Conservation (phyloP, 1,284 basidiomycete species). For the Ceratorhiza oryzae-sativae region DNA sequence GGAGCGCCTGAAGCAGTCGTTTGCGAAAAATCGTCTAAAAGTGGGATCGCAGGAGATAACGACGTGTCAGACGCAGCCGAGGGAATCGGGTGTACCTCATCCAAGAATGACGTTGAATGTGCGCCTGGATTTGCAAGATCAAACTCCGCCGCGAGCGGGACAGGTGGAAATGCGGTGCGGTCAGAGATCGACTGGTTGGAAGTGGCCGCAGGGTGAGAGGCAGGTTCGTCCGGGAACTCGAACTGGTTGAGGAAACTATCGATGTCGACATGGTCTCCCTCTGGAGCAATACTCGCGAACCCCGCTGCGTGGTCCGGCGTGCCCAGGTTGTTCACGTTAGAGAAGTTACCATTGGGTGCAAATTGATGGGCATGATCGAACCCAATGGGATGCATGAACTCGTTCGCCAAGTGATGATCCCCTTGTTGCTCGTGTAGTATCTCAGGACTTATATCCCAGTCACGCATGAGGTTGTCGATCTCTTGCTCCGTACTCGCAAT, state of each 20-base stretch:
- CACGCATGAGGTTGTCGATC: constrained; percentile 55
- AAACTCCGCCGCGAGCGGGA: constrained; percentile 34
- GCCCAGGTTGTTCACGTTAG: neutral
- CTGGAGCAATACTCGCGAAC: constrained; percentile 20
- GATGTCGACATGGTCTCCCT: constrained; percentile 38
- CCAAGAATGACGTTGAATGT: constrained; percentile 30
- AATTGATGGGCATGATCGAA: neutral
- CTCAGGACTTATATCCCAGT: constrained; percentile 50
- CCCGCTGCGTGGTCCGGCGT: neutral
- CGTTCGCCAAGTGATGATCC: neutral
- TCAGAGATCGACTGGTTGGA: neutral
- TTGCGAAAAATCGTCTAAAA: constrained; percentile 33
- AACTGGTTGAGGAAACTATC: constrained; percentile 40
- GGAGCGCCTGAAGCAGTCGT: neutral
- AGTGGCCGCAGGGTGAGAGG: neutral
- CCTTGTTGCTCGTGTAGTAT: constrained; percentile 19
- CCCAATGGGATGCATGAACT: neutral
- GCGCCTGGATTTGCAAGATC: constrained; percentile 35
- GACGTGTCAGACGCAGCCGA: constrained; percentile 27
- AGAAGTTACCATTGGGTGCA: neutral
- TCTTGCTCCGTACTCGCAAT: constrained; percentile 55
- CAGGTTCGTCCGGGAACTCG: constrained; percentile 2
- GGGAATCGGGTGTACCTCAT: constrained; percentile 23
- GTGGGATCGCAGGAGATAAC: constrained; percentile 27
- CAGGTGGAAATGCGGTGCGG: neutral